Evolutionary conservation across 139 green algal species (phyloP).

Genomic region (Volvox africanus): DNA sequence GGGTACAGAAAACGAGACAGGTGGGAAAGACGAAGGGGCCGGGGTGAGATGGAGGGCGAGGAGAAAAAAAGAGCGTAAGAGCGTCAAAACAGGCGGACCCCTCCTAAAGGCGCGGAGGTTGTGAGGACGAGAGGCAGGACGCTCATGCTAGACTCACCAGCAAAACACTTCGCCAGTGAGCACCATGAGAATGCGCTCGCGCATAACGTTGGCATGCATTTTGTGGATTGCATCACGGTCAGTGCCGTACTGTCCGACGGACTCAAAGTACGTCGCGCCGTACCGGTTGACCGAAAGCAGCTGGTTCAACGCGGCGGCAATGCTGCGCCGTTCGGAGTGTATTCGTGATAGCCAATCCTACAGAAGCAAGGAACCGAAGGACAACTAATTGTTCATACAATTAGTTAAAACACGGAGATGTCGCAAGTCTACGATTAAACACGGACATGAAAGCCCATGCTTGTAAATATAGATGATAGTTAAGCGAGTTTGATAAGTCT

Average conservation of each 20-base stretch:
- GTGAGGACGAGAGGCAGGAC: too few relatives aligned
- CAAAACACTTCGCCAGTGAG: constrained; percentile 33
- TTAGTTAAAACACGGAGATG: too few relatives aligned
- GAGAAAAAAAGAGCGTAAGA: neutral
- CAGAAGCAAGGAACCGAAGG: too few relatives aligned
- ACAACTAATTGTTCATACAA: too few relatives aligned
- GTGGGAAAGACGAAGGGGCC: neutral
- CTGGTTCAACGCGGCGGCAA: neutral
- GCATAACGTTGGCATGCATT: constrained; percentile 37
- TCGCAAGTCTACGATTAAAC: too few relatives aligned
- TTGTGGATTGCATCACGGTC: constrained; percentile 20
- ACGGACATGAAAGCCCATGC: too few relatives aligned
- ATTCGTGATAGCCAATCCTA: constrained; percentile 40
- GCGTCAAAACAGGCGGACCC: neutral
- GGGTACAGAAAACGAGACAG: neutral
- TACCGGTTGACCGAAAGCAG: constrained; percentile 20
- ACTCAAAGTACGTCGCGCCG: constrained; percentile 16
- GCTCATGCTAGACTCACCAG: constrained; percentile 12
- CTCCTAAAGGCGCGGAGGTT: neutral
- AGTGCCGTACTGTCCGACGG: constrained; percentile 5
- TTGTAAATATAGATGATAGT: too few relatives aligned
- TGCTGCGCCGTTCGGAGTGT: neutral
- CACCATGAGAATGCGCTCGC: constrained; percentile 17
- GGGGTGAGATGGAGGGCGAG: neutral
- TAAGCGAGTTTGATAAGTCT: too few relatives aligned